Conservation (phyloP, 495 filamentous ascomycete species). For the Annulohypoxylon stygium region DNA sequence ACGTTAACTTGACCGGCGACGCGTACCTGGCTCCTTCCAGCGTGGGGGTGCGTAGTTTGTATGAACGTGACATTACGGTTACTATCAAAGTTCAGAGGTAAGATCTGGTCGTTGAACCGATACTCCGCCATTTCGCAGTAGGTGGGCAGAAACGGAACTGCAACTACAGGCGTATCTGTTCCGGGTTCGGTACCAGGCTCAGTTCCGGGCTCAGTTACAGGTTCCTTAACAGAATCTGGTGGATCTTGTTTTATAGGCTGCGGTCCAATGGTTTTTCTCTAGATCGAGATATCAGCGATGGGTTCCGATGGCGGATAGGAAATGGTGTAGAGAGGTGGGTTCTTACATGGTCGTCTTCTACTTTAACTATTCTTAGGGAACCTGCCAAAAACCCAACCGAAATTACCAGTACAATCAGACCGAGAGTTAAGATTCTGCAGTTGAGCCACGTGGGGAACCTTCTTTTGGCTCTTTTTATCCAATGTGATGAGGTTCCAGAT, state of each 20-base stretch:
- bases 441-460: constrained; percentile 46
- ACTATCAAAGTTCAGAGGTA: constrained; percentile 49
- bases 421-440: constrained; percentile 42
- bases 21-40: constrained; percentile 41
- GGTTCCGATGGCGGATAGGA: background rate
- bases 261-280: constrained; percentile 37
- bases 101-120: constrained; percentile 48
- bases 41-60: constrained; percentile 33
- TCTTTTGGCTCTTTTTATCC: constrained; percentile 52
- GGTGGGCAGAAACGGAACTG: constrained; percentile 32
- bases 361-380: constrained; percentile 31
- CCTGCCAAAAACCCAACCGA: constrained; percentile 48
- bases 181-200: constrained; percentile 27
- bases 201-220: constrained; percentile 22
- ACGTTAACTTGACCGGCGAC: constrained; percentile 58
- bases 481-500: constrained; percentile 31
- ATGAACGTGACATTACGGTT: constrained; percentile 50
- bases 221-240: constrained; percentile 21
- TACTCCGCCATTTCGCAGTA: constrained; percentile 51
- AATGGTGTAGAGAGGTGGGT: constrained; percentile 17
- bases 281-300: constrained; percentile 31
- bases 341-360: constrained; percentile 47
- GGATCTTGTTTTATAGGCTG: constrained; percentile 26
- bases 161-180: constrained; percentile 25
- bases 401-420: constrained; percentile 49